phyloP scores from a whole-genome alignment of 257 asterid species.

The Plectranthus barbatus region DNA sequence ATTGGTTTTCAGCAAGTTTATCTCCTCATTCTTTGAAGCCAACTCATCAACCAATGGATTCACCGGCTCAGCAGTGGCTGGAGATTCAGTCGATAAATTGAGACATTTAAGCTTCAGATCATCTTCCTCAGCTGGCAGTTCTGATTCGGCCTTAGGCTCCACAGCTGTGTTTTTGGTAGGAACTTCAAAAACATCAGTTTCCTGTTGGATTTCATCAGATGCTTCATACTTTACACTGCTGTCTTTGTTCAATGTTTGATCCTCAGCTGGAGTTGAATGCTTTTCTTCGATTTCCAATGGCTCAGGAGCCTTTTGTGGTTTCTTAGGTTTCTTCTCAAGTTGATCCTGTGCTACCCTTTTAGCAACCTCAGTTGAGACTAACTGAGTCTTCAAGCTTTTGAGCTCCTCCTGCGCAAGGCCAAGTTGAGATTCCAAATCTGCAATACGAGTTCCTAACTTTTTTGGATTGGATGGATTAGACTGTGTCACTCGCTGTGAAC shows the following conservation, averaged over 20 bases:
- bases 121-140: slow-evolving; percentile 25
- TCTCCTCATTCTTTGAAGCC: slow-evolving; percentile 47
- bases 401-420: slow-evolving; percentile 91
- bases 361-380: slow-evolving; percentile 51
- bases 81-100: slow-evolving; percentile 14
- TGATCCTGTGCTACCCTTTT: slow-evolving; percentile 55
- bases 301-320: slow-evolving; percentile 21
- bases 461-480: slow-evolving; percentile 47
- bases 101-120: slow-evolving; percentile 19
- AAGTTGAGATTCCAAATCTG: slow-evolving; percentile 89
- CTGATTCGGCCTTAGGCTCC: slow-evolving; percentile 28
- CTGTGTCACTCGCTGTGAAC: slow-evolving; percentile 51
- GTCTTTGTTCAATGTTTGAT: slow-evolving; percentile 13
- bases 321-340: slow-evolving; percentile 56
- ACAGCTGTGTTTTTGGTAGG: slow-evolving; percentile 33
- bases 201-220: slow-evolving; percentile 40
- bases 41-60: slow-evolving; percentile 33
- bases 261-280: slow-evolving; percentile 18
- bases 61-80: slow-evolving; percentile 22
- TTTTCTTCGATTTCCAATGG: slow-evolving; percentile 23
- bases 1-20: slow-evolving; percentile 27
- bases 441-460: slow-evolving; percentile 86
- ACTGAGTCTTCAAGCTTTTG: slow-evolving; percentile 58
- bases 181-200: slow-evolving; percentile 79
- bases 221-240: slow-evolving; percentile 7